Evolutionary conservation across 2,329 filamentous ascomycete species (phyloP), one percentile per base, ranked within the genome.

Genomic region (Aspergillus fructus): DNA sequence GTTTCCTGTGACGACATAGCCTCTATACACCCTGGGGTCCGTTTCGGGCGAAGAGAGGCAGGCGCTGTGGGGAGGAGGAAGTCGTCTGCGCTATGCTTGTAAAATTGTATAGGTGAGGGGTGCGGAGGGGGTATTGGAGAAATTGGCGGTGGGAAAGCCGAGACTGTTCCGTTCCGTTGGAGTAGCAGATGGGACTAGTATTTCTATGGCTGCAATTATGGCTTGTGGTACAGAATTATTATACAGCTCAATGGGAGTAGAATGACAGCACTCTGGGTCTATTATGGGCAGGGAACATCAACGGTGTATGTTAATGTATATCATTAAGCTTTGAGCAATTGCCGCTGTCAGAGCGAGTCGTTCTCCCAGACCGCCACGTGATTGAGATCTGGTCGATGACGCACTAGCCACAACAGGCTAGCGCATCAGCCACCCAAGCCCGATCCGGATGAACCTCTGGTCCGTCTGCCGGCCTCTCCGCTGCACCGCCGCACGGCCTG

Each of bases 1-100:
- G 49, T 41, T 46, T 39, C 58, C 61, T 42, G 59, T 63, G 49
- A 37, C 21, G 51, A 40, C 51, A 53, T 53, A 11, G 19, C 42
- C 42, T 34, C 9, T 48, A 17, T 19, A 6, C 0, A 12, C 2
- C 5, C 12, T 47, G 11, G 24, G 27, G 23, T 47, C 3, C 24
- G 11, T 12, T 27, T 27, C 15, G 17, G 37, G n/a, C 3, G 27
- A 30, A 30, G 27, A 30, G 27, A 30, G 27, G 27, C 9, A 12
- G 27, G 27, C 27, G 27, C 27, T 30, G 27, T 30, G 27, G 27
- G 27, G 9, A 11, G 9, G 27, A 30, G 27, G 27, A 13, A 13
- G 2, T n/a, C 5, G 5, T 13, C 13, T 37, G 34, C 12, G 34
- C 34, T 37, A 5, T n/a, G 34, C 12, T 15, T 37, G 34, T 37